Evolutionary conservation across 768 basidiomycete genomes (phyloP).

Genomic region (Daedaleopsis nitida): DNA sequence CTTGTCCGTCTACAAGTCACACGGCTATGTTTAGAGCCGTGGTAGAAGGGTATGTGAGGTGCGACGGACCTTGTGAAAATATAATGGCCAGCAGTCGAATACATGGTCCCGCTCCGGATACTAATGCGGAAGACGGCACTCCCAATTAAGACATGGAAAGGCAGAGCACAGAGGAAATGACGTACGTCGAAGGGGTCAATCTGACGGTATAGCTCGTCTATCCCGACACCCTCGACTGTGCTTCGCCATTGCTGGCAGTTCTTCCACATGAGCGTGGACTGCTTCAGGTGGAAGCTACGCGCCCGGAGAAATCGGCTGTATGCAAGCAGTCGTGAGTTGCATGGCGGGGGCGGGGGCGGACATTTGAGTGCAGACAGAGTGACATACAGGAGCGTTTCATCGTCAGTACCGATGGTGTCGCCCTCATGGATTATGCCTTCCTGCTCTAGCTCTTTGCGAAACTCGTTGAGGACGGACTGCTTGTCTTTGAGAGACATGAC

Average conservation of each 20-base stretch:
- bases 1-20: slow-evolving; percentile 60
- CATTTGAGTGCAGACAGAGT: not conserved
- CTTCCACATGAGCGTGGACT: slow-evolving; percentile 64
- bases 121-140: slow-evolving; percentile 35
- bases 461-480: slow-evolving; percentile 42
- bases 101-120: slow-evolving; percentile 70
- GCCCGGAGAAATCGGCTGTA: slow-evolving; percentile 78
- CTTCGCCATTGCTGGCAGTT: slow-evolving; percentile 72
- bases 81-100: slow-evolving; percentile 78
- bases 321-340: not conserved
- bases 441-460: slow-evolving; percentile 52
- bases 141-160: not conserved
- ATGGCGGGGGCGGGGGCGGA: not conserved
- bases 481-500: slow-evolving; percentile 25
- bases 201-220: slow-evolving; percentile 60
- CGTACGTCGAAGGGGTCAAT: slow-evolving; percentile 75
- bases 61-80: slow-evolving; percentile 66
- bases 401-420: slow-evolving; percentile 55
- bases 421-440: slow-evolving; percentile 62
- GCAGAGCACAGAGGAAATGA: slow-evolving; percentile 5
- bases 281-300: slow-evolving; percentile 59
- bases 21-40: not conserved
- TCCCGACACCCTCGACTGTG: slow-evolving; percentile 62
- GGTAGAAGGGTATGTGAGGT: not conserved
- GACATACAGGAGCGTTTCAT: slow-evolving; percentile 56